Evolutionary conservation across 352 stramenopile species (phyloP), one percentile per base, ranked within the genome.

Genomic region (Phytophthora multivora): DNA sequence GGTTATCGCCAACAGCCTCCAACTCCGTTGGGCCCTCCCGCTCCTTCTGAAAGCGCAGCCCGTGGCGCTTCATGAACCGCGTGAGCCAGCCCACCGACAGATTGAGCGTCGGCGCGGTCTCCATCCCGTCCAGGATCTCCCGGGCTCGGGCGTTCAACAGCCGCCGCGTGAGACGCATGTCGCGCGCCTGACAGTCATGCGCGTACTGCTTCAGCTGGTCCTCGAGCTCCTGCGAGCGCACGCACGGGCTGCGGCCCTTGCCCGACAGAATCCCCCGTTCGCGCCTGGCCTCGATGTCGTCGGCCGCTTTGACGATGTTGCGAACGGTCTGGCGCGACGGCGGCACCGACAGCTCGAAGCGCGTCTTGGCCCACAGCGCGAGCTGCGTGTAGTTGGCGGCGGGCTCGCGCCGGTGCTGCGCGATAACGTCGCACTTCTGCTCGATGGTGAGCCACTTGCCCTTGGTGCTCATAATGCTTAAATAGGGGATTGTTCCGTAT

Each of bases 401-500:
- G 2, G 63, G 63, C 41, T 58, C 48, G 15, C 38, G 49, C 26
- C 43, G 50, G 49, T 71, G 56, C 41, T 71, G 49, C 16, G 57
- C 63, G 31, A 71, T 62, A 4, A 71, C 31, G 43, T 71, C 56
- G 45, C 57, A 71, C 45, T 71, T 66, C 50, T 71, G 57, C 43
- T 67, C 48, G 41, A 71, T 50, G 9, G 56, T 71, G 11, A 71
- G 48, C 59, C 59, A 66, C 46, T 66, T 68, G 36, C 60, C 60
- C 53, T 64, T 69, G 30, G 60, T 64, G 35, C 60, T 64, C 60
- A 64, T 51, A n/a, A 16, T 19, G 13, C 59, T 30, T 55, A 26
- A 46, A 66, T 3, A 66, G 49, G 58, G 58, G 48, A 60, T 60
- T 65, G 40, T 11, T 2, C 45, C 21, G 18, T 57, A 52, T 55